Evolutionary conservation across 257 asterid genomes (phyloP), one percentile per base, ranked within the genome.

Genomic region (Nicotiana tomentosiformis): DNA sequence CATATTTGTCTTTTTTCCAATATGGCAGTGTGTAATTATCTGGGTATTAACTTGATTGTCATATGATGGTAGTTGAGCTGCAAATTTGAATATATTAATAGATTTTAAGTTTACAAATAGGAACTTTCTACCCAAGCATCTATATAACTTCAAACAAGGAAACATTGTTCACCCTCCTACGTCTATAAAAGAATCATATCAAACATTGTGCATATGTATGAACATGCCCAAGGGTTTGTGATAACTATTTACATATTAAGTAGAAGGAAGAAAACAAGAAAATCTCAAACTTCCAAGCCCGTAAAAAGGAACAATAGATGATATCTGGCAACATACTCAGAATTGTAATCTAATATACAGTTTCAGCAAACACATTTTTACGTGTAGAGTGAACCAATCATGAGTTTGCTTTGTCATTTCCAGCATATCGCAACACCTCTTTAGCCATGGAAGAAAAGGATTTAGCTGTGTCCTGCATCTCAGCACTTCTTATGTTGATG

Each of bases 381-480:
- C 2, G 62, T 26, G 80, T 4, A 7, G 80, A 15, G 80, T 8
- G 64, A 26, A 74, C 8, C 16, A 74, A 62, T 84, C 89, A 91
- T 17, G 82, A 82, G 33, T 83, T 78, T 81, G 83, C 82, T 43
- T 91, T 88, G 23, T 92, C 97, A 56, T 84, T 92, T 80, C 93
- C 97, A 82, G 94, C 82, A 35, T 84, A 90, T 64, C 94, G 87
- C 83, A 96, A 77, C 83, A 90, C 95, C 83, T 93, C 97, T 78
- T 92, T 94, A 7, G 99, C 98, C 98, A 95, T 89, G 0, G 92
- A 86, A 37, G 97, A 94, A 83, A 95, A 95, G 8, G 99, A 95
- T 10, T 83, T 89, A 2, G 99, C 96, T 4, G 96, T 86, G 81
- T 95, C 98, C 79, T 95, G 97, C 99, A 95, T 95, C 86, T 95